Base-by-base conservation (phyloP, 2,329 filamentous ascomycete species). In the Cercospora sp. region DNA sequence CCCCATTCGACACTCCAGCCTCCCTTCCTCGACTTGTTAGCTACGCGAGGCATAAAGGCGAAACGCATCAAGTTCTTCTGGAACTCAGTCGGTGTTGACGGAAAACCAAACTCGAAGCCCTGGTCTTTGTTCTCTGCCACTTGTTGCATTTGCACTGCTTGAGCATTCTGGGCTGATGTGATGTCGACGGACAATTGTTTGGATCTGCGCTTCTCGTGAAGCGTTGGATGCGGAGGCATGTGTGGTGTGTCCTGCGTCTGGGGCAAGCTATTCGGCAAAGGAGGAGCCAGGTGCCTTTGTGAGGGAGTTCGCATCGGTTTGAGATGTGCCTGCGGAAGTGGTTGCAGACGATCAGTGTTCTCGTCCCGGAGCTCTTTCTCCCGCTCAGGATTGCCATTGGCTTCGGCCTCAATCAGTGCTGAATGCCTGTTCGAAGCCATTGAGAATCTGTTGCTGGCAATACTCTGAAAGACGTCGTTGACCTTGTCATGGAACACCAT, bases 1-100 rank as follows among this genome's bases (percentile, higher is more conserved):
- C 93, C 93, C 79, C 97, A 97, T 80, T 97, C 94, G 13, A 95
- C 93, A 71, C 88, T 91, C 93, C 94, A 97, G 65, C 93, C 92
- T 72, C 92, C 90, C 63, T 83, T 83, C 72, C 83, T 83, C 18
- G 78, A 70, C 77, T 81, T 80, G 65, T 81, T 75, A 8, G 82
- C 79, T 10, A 49, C 40, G 1, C 81, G 82, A 16, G 80, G 86
- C 68, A 94, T 87, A 77, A 96, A 97, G 1, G 93, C 93, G 77
- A 95, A 97, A 16, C 93, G 91, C 80, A 69, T 82, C 61, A 96
- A 83, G 74, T 88, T 93, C 84, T 94, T 94, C 77, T 96, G 93
- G 80, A 96, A 92, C 74, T 94, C 90, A 0, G 92, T 94, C 7
- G 93, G 93, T 28, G 92, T 94, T 69, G 88, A 87, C 0, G 92